Base-by-base conservation (phyloP, 208 protist genomes). In the Phytomonas sp. region DNA sequence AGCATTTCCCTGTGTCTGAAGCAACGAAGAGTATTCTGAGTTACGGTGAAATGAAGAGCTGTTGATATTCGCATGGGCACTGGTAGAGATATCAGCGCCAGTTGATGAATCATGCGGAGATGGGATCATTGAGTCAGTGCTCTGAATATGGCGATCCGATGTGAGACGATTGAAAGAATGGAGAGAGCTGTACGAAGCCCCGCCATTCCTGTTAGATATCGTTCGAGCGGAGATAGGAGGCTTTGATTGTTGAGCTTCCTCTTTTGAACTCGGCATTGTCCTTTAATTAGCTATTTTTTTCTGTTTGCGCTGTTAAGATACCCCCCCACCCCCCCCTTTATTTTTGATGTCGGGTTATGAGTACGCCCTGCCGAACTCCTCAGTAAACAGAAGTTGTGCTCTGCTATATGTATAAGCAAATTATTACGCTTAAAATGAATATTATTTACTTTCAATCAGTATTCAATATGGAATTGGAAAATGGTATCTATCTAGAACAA, bases 1-100 rank as follows among this genome's bases (percentile, higher is more conserved):
- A 13, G 87, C 85, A 63, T 87, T 92, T 0, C 76, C 65, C 28
- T 79, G 75, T 20, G 70, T 65, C 37, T 85, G 82, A 0, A 79
- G 23, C 1, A 1, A 8, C 6, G 51, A 33, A 26, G 46, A 26
- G 26, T 26, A 43, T 8, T 62, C 29, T 13, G 33, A 60, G 20
- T 23, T 26, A 56, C 46, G 17, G 20, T 6, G 46, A 26, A 56
- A 31, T 5, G 71, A 67, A 23, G 46, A 28, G 9, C 70, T 70
- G 5, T 71, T 65, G 6, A 64, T 51, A 20, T 63, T 74, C 30
- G 60, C 33, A 11, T 66, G 68, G 30, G 66, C 37, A 29, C 51
- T 34, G n/a, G 37, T 43, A 0, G 56, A 67, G 32, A 53, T 1
- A 26, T 63, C 66, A 17, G 70, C 74, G 13, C 66, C 70, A 1